These are phyloP conservation scores for Aspergillus clavatus DNA, from an alignment of 2,329 filamentous ascomycete genomes.

Conservation along the genomic window DNA sequence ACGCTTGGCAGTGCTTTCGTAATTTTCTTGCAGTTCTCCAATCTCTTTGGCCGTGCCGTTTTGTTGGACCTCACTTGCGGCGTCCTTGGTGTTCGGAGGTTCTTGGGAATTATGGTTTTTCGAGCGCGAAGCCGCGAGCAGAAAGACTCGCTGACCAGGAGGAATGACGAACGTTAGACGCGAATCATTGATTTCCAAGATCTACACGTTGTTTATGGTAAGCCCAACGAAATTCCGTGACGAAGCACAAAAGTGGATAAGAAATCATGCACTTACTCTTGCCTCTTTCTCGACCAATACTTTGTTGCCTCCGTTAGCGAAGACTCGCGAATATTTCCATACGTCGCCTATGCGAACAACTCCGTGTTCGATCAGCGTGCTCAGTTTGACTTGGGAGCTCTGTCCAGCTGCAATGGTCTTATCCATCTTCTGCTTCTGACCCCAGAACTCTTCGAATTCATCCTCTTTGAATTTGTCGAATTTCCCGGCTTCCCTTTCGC, in stretches of 20 bases:
- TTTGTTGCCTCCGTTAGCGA: slow-evolving; percentile 22
- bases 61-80: not conserved
- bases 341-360: slow-evolving; percentile 38
- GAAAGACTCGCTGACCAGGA: slow-evolving; percentile 34
- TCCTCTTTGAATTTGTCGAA: slow-evolving; percentile 55
- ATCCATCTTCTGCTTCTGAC: slow-evolving; percentile 47
- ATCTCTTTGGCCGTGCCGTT: not conserved
- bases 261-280: slow-evolving; percentile 28
- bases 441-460: slow-evolving; percentile 55
- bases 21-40: not conserved
- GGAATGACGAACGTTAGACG: slow-evolving; percentile 37
- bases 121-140: slow-evolving; percentile 13
- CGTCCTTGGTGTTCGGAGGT: not conserved
- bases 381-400: slow-evolving; percentile 38
- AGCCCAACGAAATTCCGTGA: not conserved
- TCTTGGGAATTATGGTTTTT: not conserved
- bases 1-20: not conserved
- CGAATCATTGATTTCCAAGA: slow-evolving; percentile 30
- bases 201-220: slow-evolving; percentile 12
- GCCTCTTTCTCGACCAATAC: slow-evolving; percentile 41
- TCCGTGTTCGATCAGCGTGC: slow-evolving; percentile 31
- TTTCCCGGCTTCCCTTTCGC: slow-evolving; percentile 48
- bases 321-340: slow-evolving; percentile 35
- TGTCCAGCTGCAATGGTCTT: slow-evolving; percentile 37
- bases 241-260: not conserved